These are phyloP conservation scores for Coemansia sp. DNA, from an alignment of 192 early-diverging fungal species.

Conservation along the genomic window DNA sequence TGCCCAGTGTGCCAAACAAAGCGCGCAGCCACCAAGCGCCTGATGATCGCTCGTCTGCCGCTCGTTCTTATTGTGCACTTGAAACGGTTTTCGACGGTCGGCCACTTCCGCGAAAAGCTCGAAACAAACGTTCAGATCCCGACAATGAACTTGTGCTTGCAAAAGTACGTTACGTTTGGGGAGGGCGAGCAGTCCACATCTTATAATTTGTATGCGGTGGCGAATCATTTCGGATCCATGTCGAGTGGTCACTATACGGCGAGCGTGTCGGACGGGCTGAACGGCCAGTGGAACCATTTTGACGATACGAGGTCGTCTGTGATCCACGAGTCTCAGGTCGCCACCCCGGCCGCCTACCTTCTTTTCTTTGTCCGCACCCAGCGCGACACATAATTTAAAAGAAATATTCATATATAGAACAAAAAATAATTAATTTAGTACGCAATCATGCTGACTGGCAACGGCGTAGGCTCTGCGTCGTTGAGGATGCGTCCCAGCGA, in stretches of 20 bases:
- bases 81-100: slow-evolving; percentile 90
- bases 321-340: slow-evolving; percentile 33
- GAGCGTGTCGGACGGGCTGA: slow-evolving; percentile 62
- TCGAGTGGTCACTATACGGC: slow-evolving; percentile 80
- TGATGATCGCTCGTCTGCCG: slow-evolving; percentile 79
- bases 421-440: slow-evolving; percentile 15
- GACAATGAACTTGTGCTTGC: slow-evolving; percentile 62
- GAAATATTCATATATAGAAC: not conserved
- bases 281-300: slow-evolving; percentile 79
- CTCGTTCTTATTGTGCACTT: slow-evolving; percentile 89
- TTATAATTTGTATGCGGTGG: slow-evolving; percentile 83
- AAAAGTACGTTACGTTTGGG: slow-evolving; percentile 53
- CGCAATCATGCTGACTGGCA: slow-evolving; percentile 43
- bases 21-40: slow-evolving; percentile 71
- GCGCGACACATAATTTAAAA: not conserved
- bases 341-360: slow-evolving; percentile 46
- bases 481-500: slow-evolving; percentile 34
- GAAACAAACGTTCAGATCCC: slow-evolving; percentile 87
- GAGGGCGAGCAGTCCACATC: slow-evolving; percentile 14
- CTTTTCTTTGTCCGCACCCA: slow-evolving; percentile 45
- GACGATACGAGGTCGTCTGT: slow-evolving; percentile 73
- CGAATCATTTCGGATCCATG: slow-evolving; percentile 76
- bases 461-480: slow-evolving; percentile 16
- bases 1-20: slow-evolving; percentile 80
- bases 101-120: slow-evolving; percentile 91